phyloP scores from a whole-genome alignment of 192 early-diverging fungal species.

The Cetraspora pellucida region DNA sequence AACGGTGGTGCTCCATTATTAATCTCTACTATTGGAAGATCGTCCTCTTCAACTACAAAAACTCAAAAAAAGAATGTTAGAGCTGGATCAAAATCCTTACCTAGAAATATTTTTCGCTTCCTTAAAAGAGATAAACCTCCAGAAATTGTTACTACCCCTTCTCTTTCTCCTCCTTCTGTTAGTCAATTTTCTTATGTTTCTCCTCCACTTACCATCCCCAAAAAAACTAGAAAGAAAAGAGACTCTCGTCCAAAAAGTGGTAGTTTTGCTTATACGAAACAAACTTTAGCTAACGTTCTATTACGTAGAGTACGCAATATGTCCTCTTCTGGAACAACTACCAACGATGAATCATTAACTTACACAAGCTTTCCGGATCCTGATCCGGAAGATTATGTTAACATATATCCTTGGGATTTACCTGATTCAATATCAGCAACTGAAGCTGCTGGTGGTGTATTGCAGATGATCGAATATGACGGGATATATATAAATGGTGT shows the following conservation, averaged over 20 bases:
- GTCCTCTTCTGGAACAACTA: not conserved
- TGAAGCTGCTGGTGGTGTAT: slow-evolving; percentile 22
- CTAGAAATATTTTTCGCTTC: not conserved
- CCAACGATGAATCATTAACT: not conserved
- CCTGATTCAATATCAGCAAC: slow-evolving; percentile 24
- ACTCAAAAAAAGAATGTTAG: slow-evolving; percentile 3
- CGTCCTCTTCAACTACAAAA: not conserved
- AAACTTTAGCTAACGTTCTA: slow-evolving; percentile 12
- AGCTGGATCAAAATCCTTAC: slow-evolving; percentile 2
- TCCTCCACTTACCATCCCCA: not conserved
- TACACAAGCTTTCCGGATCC: slow-evolving; percentile 34
- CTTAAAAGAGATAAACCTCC: not conserved
- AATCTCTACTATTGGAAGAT: not conserved
- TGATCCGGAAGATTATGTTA: slow-evolving; percentile 19
- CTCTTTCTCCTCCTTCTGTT: slow-evolving; percentile 4
- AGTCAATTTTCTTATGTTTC: slow-evolving; percentile 7
- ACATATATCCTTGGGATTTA: slow-evolving; percentile 27
- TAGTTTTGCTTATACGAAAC: not conserved
- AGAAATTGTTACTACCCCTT: not conserved
- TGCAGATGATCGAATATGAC: slow-evolving; percentile 32
- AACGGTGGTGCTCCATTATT: not conserved
- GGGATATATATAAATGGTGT: slow-evolving; percentile 26
- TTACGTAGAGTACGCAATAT: not conserved
- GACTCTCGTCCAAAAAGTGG: slow-evolving; percentile 12
- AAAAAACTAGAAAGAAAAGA: slow-evolving; percentile 6